phyloP scores from a whole-genome alignment of 2,329 filamentous ascomycete species.

The Aspergillus unguis region DNA sequence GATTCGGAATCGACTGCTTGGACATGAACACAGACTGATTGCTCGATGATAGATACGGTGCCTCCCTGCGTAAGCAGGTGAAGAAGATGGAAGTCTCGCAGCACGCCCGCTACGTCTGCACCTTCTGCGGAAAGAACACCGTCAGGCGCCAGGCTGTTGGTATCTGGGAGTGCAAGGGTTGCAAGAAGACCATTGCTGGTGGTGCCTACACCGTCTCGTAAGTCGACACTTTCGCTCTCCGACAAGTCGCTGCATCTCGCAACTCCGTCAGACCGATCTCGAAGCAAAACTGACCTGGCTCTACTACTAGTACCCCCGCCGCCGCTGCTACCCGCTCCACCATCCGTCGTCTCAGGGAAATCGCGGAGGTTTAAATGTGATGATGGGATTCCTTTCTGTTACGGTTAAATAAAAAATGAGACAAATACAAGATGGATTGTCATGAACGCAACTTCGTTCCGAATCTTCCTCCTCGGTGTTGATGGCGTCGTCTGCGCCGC shows the following conservation, averaged over 20 bases:
- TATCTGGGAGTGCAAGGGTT: conserved; percentile 96
- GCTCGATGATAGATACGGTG: conserved; percentile 72
- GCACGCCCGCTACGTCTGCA: conserved; percentile 96
- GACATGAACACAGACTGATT: conserved; percentile 21
- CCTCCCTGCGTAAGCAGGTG: conserved; percentile 97
- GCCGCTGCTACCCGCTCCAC: conserved; percentile 93
- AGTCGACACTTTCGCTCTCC: conserved; percentile 47
- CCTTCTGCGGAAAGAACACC: conserved; percentile 96
- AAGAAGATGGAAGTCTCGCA: conserved; percentile 99
- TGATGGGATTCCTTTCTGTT: conserved; percentile 36
- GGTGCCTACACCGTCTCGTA: conserved; percentile 97
- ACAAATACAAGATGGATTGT: conserved; percentile 33
- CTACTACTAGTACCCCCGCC: conserved; percentile 69
- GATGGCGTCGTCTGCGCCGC: conserved; percentile 18
- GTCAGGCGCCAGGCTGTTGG: conserved; percentile 88
- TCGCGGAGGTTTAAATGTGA: conserved; percentile 71
- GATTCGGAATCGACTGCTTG: conserved; percentile 14
- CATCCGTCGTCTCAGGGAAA: conserved; percentile 94
- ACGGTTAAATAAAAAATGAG: conserved; percentile 39
- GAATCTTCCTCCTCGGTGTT: conserved; percentile 22
- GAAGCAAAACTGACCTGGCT: conserved; percentile 10
- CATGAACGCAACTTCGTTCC: conserved; percentile 20
- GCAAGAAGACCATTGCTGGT: conserved; percentile 90
- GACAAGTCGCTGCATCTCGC: neutral
- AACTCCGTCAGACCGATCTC: neutral